Base-by-base conservation (phyloP, 2,329 filamentous ascomycete genomes). In the Lachnellula subtilissima region DNA sequence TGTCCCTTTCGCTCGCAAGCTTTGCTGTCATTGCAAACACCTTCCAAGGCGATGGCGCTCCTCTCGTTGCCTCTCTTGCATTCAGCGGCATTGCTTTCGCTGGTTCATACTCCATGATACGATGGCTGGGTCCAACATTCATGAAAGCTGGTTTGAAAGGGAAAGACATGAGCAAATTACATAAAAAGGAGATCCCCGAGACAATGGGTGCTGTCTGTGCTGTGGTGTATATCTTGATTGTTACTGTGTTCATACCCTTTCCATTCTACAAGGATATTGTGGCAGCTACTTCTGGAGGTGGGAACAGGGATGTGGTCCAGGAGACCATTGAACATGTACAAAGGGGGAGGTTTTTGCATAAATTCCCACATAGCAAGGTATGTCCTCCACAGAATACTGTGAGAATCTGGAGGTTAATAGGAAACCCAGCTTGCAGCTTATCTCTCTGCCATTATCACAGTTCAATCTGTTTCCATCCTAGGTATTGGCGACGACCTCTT, bases 231-330 rank as follows among this genome's bases (percentile, higher is more conserved):
- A 80, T 99, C 45, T 80, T 99, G 62, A 82, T 86, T 50, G 81
- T 97, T 63, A 95, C 97, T 64, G 76, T 91, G 60, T 99, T 99
- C 72, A 91, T 97, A 56, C 94, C 94, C 0, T 96, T 97, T 73
- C 89, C 92, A 1, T 97, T 99, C 73, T 97, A 97, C 78, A 96
- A 97, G 74, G 93, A 97, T 71, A 95, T 99, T 63, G 92, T 97
- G 25, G 89, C 91, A 15, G 91, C 92, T 40, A 97, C 94, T 19
- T 96, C 91, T 63, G 94, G 92, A 61, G 92, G 91, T 61, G 92
- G 92, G 49, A 97, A 97, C 73, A 81, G 89, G 61, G 93, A 97
- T 74, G 85, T 94, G 5, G 88, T 95, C 12, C 74, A 91, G 65
- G 65, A 69, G 35, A 57, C 55, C n/a, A 57, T 62, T 48, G 61